Percentiles rank a stretch among this genome's conserved stretches.
Conservation (phyloP, 306 rosid genomes). For the Prinsepia uniflora region DNA sequence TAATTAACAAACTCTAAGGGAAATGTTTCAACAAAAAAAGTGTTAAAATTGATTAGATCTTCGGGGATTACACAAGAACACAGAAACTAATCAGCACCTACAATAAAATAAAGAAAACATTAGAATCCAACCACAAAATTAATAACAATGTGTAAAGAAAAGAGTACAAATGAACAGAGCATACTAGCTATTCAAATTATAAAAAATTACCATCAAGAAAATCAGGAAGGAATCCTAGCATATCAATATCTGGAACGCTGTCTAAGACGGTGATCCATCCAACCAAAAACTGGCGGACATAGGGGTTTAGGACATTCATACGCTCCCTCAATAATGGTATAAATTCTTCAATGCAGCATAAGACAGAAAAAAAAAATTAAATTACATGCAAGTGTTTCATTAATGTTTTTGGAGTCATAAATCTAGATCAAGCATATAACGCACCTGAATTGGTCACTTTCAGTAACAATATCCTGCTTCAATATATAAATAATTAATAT, state of each 20-base stretch:
- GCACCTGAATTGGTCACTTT: constrained; percentile 98
- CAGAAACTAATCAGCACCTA: too few species aligned
- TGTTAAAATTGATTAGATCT: too few species aligned
- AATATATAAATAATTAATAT: constrained; percentile 36
- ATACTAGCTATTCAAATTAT: constrained; percentile 4
- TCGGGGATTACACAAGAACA: too few species aligned
- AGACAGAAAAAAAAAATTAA: constrained; percentile 19
- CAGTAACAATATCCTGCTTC: constrained; percentile 97
- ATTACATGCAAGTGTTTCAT: constrained; percentile 12
- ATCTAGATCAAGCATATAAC: constrained; percentile 25
- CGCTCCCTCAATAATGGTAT: constrained; percentile 99
- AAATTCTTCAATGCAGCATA: constrained; percentile 88
- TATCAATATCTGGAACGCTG: constrained; percentile 96
- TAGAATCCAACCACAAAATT: too few species aligned
- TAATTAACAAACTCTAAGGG: too few species aligned
- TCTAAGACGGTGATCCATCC: constrained; percentile 99
- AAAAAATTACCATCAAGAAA: constrained; percentile 68
- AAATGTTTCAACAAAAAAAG: too few species aligned
- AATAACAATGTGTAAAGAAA: neutral
- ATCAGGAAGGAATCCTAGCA: constrained; percentile 98
- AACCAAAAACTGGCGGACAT: constrained; percentile 97
- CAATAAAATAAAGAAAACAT: too few species aligned
- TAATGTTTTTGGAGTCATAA: neutral
- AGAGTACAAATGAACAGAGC: constrained; percentile 12
- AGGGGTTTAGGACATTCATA: constrained; percentile 95